Evolutionary conservation across 2,329 filamentous ascomycete species (phyloP).

Genomic region (Cucurbitaria berberidis): DNA sequence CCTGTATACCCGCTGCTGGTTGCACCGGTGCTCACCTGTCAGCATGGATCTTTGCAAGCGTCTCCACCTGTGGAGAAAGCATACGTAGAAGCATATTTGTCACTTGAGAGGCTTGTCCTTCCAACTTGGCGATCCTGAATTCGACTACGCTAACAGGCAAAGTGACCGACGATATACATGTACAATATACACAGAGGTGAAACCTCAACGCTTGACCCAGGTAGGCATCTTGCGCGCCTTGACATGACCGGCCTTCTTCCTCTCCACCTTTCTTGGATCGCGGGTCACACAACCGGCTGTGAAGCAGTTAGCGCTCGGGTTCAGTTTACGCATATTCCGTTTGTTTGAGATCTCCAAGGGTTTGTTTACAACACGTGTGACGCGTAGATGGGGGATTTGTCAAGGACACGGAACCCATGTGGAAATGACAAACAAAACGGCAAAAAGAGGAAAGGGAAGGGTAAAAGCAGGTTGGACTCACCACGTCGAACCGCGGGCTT

Average conservation of each 20-base stretch:
- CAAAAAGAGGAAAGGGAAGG: neutral
- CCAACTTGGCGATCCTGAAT: conserved; percentile 11
- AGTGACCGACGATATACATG: conserved; percentile 14
- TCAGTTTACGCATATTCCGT: conserved; percentile 12
- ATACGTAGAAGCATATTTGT: too few relatives aligned
- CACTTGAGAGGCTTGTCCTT: neutral
- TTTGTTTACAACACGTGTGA: conserved; percentile 10
- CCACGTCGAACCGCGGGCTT: conserved; percentile 88
- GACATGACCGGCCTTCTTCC: conserved; percentile 94
- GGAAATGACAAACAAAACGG: neutral
- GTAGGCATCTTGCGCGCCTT: conserved; percentile 98
- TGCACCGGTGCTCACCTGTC: conserved; percentile 5
- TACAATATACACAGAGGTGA: conserved; percentile 34
- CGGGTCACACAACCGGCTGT: conserved; percentile 90
- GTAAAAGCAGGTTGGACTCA: conserved; percentile 59
- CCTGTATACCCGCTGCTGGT: neutral
- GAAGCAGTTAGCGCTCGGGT: conserved; percentile 51
- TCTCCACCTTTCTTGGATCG: conserved; percentile 90
- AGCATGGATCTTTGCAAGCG: neutral
- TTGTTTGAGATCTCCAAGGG: conserved; percentile 10
- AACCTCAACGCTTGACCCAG: conserved; percentile 83
- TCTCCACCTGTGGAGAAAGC: too few relatives aligned
- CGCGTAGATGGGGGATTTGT: conserved; percentile 6
- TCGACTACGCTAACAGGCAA: conserved; percentile 22
- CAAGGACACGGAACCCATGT: neutral